A percentile compares a stretch with the other conserved stretches of the same genome.
phyloP scores from a whole-genome alignment of 2,329 filamentous ascomycete genomes.

The Epichloe amarillans region DNA sequence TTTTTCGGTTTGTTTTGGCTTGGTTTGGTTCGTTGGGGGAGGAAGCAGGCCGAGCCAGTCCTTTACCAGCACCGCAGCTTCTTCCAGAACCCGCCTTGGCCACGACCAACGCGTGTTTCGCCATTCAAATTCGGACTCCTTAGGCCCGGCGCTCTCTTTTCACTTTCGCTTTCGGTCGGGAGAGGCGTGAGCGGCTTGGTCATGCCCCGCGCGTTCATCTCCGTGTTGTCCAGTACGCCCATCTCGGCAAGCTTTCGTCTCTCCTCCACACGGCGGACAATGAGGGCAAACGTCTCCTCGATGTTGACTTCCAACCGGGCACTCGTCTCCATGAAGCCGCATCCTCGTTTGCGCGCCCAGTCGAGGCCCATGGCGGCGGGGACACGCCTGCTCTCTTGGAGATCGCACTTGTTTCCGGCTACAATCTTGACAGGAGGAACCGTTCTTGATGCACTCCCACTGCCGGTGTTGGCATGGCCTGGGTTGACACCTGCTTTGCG shows the following conservation, averaged over 20 bases:
- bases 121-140: constrained; percentile 30
- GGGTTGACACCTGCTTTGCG: constrained; percentile 27
- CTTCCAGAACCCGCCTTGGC: constrained; percentile 38
- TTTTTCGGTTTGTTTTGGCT: no score
- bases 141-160: constrained; percentile 34
- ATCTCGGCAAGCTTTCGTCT: constrained; percentile 36
- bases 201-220: constrained; percentile 37
- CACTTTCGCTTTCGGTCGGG: constrained; percentile 23
- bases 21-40: no score
- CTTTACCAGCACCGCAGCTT: constrained; percentile 41
- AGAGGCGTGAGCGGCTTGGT: constrained; percentile 46
- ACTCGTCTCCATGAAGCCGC: constrained; percentile 84
- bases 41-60: no score
- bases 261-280: constrained; percentile 49
- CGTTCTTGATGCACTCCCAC: constrained; percentile 30
- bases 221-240: constrained; percentile 28
- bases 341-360: constrained; percentile 59
- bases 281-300: constrained; percentile 72
- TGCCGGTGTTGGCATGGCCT: constrained; percentile 14
- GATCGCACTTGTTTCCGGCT: constrained; percentile 76
- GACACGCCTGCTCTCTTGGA: constrained; percentile 56
- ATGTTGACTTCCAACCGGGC: constrained; percentile 77
- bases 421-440: constrained; percentile 69
- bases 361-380: constrained; percentile 59
- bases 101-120: constrained; percentile 29